Conservation (phyloP, 164 flowering plant species). For the Akebia trifoliata region DNA sequence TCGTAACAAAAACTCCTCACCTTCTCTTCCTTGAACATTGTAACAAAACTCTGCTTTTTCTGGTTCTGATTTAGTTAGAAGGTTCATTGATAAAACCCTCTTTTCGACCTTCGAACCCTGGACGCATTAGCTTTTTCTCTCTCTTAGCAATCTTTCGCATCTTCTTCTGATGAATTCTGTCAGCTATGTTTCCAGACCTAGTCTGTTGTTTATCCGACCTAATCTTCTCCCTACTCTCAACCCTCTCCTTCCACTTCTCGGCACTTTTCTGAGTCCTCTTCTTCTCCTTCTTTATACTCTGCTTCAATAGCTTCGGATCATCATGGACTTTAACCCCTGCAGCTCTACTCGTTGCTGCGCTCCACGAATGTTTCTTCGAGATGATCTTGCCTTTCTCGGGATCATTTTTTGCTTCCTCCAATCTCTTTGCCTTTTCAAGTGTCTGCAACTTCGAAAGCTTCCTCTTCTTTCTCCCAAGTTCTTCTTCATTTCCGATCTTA, state of each 20-base stretch:
- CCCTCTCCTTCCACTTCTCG: constrained; percentile 81
- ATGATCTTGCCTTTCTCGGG: constrained; percentile 52
- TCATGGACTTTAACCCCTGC: constrained; percentile 82
- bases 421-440: constrained; percentile 52
- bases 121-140: constrained; percentile 89
- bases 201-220: constrained; percentile 61
- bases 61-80: no score
- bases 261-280: constrained; percentile 65
- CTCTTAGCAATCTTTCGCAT: constrained; percentile 68
- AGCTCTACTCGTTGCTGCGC: constrained; percentile 68
- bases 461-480: constrained; percentile 43
- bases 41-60: no score
- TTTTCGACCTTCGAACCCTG: constrained; percentile 92
- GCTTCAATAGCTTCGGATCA: constrained; percentile 57
- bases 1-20: no score
- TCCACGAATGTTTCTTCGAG: constrained; percentile 61
- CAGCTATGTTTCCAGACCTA: constrained; percentile 56
- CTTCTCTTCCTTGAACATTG: no score
- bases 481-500: constrained; percentile 48
- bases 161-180: constrained; percentile 61
- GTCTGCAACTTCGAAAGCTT: constrained; percentile 61
- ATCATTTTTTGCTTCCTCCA: constrained; percentile 69
- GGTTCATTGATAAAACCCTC: constrained; percentile 54
- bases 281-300: constrained; percentile 75
- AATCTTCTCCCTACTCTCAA: constrained; percentile 43